Evolutionary conservation across 2,329 filamentous ascomycete genomes (phyloP).

Genomic region (Beauveria bassiana): DNA sequence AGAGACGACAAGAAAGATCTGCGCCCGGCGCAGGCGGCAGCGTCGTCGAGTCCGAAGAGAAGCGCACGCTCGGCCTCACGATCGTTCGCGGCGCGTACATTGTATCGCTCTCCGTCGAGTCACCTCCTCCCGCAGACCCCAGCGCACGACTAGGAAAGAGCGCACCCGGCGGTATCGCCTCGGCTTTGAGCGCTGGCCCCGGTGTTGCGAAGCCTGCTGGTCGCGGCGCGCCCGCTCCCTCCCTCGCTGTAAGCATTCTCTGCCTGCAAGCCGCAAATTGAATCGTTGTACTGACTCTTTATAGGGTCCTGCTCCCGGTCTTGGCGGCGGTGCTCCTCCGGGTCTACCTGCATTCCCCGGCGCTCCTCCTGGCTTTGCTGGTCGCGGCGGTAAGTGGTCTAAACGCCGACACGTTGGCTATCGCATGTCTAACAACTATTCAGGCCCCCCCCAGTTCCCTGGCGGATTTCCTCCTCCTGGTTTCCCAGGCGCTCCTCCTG

Average conservation of each 20-base stretch:
- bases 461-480: conserved; percentile 40
- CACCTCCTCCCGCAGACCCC: conserved; percentile 88
- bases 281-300: conserved; percentile 16
- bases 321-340: conserved; percentile 63
- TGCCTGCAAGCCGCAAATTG: not conserved
- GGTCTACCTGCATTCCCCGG: conserved; percentile 48
- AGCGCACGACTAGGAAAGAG: conserved; percentile 78
- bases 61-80: conserved; percentile 89
- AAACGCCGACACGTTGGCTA: conserved; percentile 6
- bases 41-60: conserved; percentile 85
- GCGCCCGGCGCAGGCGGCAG: conserved; percentile 49
- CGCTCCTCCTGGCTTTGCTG: conserved; percentile 38
- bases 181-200: conserved; percentile 71
- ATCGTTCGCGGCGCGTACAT: conserved; percentile 94
- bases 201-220: conserved; percentile 89
- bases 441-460: conserved; percentile 42
- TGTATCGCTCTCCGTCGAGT: conserved; percentile 90
- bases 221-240: conserved; percentile 64
- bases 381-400: conserved; percentile 45
- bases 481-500: conserved; percentile 31
- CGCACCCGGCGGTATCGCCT: conserved; percentile 58
- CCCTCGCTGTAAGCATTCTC: conserved; percentile 58
- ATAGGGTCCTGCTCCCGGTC: conserved; percentile 74
- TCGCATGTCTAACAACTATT: conserved; percentile 24
- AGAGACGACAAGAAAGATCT: conserved; percentile 71